Percentiles rank a stretch among this genome's conserved stretches.
Conservation (phyloP, 352 stramenopile species). For the Aphanomyces cochlioides region DNA sequence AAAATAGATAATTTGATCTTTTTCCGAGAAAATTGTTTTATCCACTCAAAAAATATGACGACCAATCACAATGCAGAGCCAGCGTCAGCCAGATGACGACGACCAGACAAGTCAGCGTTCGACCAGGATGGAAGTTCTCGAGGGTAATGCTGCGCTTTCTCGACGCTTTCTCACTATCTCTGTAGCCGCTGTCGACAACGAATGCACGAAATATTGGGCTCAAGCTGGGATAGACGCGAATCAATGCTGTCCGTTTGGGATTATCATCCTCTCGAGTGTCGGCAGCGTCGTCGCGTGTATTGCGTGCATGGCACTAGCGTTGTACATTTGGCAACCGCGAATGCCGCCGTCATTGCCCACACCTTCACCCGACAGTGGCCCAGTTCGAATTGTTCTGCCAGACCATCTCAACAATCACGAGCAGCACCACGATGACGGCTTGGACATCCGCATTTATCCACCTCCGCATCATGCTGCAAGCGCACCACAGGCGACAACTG, state of each 20-base stretch:
- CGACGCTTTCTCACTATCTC: too few species aligned
- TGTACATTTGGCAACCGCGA: constrained; percentile 10
- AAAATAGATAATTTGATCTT: too few species aligned
- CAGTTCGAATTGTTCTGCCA: neutral
- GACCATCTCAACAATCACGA: neutral
- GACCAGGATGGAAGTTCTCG: too few species aligned
- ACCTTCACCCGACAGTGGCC: neutral
- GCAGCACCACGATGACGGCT: neutral
- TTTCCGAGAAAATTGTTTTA: too few species aligned
- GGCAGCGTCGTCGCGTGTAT: constrained; percentile 5
- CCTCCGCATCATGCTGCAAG: neutral
- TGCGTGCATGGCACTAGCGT: neutral
- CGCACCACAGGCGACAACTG: neutral
- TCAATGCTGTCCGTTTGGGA: neutral
- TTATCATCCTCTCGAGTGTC: constrained; percentile 3
- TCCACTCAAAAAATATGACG: too few species aligned
- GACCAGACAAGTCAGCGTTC: too few species aligned
- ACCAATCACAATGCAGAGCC: too few species aligned
- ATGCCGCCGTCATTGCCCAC: neutral
- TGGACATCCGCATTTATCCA: constrained; percentile 12
- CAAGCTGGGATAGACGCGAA: neutral
- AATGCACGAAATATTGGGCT: too few species aligned
- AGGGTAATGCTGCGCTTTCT: too few species aligned
- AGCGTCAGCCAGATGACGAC: too few species aligned
- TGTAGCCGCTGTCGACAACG: too few species aligned